phyloP scores from a whole-genome alignment of 2,329 filamentous ascomycete genomes.

The Talaromyces verruculosus region DNA sequence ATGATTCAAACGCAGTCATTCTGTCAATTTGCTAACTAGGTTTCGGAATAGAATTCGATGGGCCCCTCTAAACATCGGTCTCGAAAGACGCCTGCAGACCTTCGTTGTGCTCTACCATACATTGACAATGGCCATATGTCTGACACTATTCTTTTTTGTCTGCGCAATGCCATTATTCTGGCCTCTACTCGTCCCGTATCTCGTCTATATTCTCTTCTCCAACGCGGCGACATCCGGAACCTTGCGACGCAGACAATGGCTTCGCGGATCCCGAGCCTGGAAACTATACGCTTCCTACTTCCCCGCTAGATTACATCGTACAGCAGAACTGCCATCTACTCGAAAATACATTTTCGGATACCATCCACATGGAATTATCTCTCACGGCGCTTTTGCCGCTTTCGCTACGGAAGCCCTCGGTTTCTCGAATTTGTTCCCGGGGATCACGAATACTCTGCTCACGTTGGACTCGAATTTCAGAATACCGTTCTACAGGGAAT shows the following conservation, averaged over 20 bases:
- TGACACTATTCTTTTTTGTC: constrained; percentile 84
- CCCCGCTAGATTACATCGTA: constrained; percentile 83
- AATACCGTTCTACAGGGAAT: constrained; percentile 90
- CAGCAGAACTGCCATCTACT: constrained; percentile 71
- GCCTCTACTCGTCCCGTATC: constrained; percentile 75
- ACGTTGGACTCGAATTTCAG: constrained; percentile 97
- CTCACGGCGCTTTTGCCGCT: constrained; percentile 88
- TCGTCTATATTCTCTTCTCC: constrained; percentile 80
- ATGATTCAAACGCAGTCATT: background rate
- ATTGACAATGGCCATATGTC: constrained; percentile 65
- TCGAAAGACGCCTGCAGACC: constrained; percentile 72
- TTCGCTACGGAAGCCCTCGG: constrained; percentile 89
- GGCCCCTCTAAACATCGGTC: constrained; percentile 74
- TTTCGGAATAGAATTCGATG: constrained; percentile 65
- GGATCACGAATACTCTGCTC: constrained; percentile 88
- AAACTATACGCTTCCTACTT: constrained; percentile 90
- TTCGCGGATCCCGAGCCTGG: constrained; percentile 76
- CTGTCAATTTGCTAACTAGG: background rate
- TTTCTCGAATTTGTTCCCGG: constrained; percentile 84
- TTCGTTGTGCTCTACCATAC: constrained; percentile 74
- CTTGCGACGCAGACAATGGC: constrained; percentile 70
- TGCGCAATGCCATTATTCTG: constrained; percentile 90
- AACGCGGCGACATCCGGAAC: constrained; percentile 73
- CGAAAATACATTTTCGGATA: constrained; percentile 97
- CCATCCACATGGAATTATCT: constrained; percentile 96